Evolutionary conservation across 2,329 filamentous ascomycete species (phyloP), one percentile per base, ranked within the genome.

Genomic region (Zalaria sp.): DNA sequence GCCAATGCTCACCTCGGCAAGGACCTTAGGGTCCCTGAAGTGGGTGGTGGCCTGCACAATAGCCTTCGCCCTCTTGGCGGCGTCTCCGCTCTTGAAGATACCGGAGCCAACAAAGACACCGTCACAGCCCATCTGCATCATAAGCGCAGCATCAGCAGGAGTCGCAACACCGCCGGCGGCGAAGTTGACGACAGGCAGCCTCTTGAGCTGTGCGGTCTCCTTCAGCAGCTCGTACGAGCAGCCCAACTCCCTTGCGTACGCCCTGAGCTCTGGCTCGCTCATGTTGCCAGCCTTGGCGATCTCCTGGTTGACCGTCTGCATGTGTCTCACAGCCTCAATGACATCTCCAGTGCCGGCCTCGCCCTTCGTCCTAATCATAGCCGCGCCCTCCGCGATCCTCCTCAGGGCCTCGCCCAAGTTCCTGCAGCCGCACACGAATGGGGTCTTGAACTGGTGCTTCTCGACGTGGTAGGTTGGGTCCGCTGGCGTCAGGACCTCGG

Each of bases 161-260:
- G 91, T 98, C n/a, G 91, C 91, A n/a, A 98, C 83, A 44, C 91
- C 91, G n/a, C 91, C 91, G 3, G 91, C 91, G 0, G 91, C 91
- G 54, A 98, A 96, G 72, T 96, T 96, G 49, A 98, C 91, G 0
- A 96, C 89, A 2, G 91, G 91, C 42, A 98, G 70, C 39, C 91
- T 74, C 35, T 87, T 87, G 49, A 93, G 72, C 69, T 87, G 78
- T 1, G 87, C 89, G 0, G 85, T 89, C 71, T 94, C 79, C 61
- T 80, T 82, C 29, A 98, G 74, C 47, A 98, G 70, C 5, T 77
- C 75, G 44, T 78, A 84, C 43, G 91, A 82, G 42, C 77, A 79
- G 48, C 81, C 83, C 38, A 95, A 73, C 59, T 93, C 81, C 53
- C 88, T 81, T 5, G 89, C 89, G 46, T 87, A 71, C 34, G 80